These are phyloP conservation scores for Tolypocladium paradoxum DNA, from an alignment of 2,329 filamentous ascomycete genomes.

Conservation along the genomic window DNA sequence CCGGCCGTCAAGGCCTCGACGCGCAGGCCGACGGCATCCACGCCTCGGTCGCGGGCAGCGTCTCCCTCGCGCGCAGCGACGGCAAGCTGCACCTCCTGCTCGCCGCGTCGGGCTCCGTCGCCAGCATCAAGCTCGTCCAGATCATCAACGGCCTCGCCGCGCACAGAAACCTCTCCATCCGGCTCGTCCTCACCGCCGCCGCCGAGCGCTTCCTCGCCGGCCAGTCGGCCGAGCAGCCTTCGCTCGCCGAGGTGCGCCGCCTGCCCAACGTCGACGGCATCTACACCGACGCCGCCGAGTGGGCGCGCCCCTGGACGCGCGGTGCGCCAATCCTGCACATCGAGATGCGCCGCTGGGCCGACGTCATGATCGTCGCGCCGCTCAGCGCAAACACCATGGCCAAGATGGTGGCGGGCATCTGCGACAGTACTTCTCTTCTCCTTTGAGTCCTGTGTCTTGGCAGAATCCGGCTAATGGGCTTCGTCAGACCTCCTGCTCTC, in stretches of 20 bases:
- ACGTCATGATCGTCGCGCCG: conserved; percentile 71
- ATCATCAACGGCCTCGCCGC: conserved; percentile 50
- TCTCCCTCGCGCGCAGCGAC: conserved; percentile 22
- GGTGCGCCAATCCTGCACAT: conserved; percentile 83
- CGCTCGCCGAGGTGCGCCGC: conserved; percentile 43
- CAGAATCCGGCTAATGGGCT: no score
- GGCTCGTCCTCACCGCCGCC: conserved; percentile 68
- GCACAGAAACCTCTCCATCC: conserved; percentile 57
- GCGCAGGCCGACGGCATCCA: conserved; percentile 1
- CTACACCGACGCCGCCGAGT: conserved; percentile 80
- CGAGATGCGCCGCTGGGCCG: conserved; percentile 67
- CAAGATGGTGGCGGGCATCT: conserved; percentile 69
- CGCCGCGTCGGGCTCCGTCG: conserved; percentile 49
- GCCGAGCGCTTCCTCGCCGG: conserved; percentile 67
- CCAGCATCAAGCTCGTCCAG: conserved; percentile 70
- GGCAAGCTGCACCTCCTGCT: conserved; percentile 32
- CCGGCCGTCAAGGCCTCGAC: not conserved
- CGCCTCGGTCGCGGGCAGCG: conserved; percentile 17
- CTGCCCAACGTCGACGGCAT: conserved; percentile 69
- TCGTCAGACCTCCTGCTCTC: conserved; percentile 60
- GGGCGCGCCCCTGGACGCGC: conserved; percentile 65
- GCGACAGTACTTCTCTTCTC: no score
- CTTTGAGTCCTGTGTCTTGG: no score
- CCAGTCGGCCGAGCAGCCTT: conserved; percentile 68
- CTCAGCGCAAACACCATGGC: conserved; percentile 78